Base-by-base conservation (phyloP, 768 basidiomycete genomes). In the Pisolithus microcarpus region DNA sequence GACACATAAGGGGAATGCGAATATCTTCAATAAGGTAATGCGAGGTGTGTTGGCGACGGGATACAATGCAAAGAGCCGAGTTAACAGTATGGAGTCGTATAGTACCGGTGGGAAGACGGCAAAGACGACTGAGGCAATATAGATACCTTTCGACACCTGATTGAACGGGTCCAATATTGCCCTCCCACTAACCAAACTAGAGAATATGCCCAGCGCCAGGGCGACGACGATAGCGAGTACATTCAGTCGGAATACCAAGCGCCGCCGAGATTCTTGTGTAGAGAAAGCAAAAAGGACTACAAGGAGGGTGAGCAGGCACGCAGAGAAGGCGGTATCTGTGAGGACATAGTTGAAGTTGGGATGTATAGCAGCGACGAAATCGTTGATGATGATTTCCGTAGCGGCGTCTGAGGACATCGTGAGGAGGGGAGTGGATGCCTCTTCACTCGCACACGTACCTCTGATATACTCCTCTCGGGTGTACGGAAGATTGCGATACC, bases 61-160 rank as follows among this genome's bases (percentile, higher is more conserved):
- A 47, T 65, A 72, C 8, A 74, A 63, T 2, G 68, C 67, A 28
- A 65, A 52, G 5, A 74, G 62, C 0, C 72, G 64, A 50, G 70
- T 58, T 24, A 71, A 38, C 8, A 74, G 63, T 38, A 74, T 66
- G 8, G 61, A 65, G 52, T 74, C 72, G 21, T 71, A 62, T 38
- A 72, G 56, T 2, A 70, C 42, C 10, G 71, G 71, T 1, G 67
- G 62, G 43, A 65, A 53, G 7, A 64, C 52, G 13, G 59, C 52
- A 34, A 73, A 46, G 0, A 52, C 43, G 8, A 61, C 58, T 43
- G 58, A 58, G 1, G 59, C 58, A 4, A 62, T 58, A 23, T 58
- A 56, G n/a, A 63, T 38, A 7, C 50, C 45, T 23, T 56, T 54
- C 3, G 52, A 50, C 4, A 63, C 44, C 7, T 53, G 57, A 8